Evolutionary conservation across 768 basidiomycete species (phyloP), one percentile per base, ranked within the genome.

Genomic region (Butyriboletus loyo): DNA sequence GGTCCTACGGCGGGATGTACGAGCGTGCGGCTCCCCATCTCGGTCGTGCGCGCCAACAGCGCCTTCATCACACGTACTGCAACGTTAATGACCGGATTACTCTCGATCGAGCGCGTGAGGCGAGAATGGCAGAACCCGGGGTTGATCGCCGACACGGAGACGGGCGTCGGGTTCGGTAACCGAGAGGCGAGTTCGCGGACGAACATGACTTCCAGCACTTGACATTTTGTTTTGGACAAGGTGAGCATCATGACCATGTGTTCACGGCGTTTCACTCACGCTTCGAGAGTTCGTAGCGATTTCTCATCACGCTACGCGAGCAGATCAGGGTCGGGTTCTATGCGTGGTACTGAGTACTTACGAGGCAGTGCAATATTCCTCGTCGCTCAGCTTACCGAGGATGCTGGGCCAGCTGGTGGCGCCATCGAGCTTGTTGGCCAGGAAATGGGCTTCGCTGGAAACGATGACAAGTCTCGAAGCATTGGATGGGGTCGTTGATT

Each of bases 141-240:
- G 43, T 70, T 64, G 46, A 69, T 59, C 34, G 66, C 61, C 10
- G 63, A 63, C 41, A 72, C 60, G 4, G 68, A 59, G 30, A 76
- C 53, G 1, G 69, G 63, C 3, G 59, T 56, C 28, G 62, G 51
- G 9, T 54, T 39, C 7, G 66, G 63, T 14, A 73, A 58, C 32
- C 66, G 73, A 13, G 64, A 65, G 4, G 62, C 64, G 5, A 76
- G 63, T 41, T 73, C 71, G 19, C 67, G 66, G 8, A 65, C 55
- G 50, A 75, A 73, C 61, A 74, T 65, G 35, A 74, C 49, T 45
- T 62, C 58, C n/a, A 75, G 55, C 2, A 72, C 68, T 75, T 7
- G 31, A 0, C 5, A 4, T 30, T 22, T 19, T 35, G 13, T 34
- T 39, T 46, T 11, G 4, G 49, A n/a, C 34, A 32, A 31, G 32